These are phyloP conservation scores for Penicillium sp. DNA, from an alignment of 2,329 filamentous ascomycete species.

Conservation along the genomic window DNA sequence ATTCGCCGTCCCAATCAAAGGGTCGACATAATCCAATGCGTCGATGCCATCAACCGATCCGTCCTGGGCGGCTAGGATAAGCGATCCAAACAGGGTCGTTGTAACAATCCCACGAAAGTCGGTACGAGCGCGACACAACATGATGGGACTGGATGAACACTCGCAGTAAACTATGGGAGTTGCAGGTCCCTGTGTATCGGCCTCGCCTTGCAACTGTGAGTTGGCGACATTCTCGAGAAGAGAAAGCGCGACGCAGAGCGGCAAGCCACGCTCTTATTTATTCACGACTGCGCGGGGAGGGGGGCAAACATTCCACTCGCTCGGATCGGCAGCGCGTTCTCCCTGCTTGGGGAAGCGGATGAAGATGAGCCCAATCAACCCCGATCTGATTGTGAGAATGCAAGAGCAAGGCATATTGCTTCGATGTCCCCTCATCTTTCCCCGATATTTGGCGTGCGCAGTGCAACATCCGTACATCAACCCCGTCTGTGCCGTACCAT, in stretches of 20 bases:
- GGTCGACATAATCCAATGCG: constrained; percentile 47
- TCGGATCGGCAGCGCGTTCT: neutral
- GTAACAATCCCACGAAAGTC: constrained; percentile 6
- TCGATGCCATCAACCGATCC: constrained; percentile 22
- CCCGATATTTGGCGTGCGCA: too few relatives aligned
- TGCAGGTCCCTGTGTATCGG: too few relatives aligned
- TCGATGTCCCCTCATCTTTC: too few relatives aligned
- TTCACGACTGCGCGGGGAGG: constrained; percentile 1
- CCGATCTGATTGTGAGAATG: neutral
- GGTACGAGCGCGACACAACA: constrained; percentile 5
- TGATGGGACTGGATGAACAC: too few relatives aligned
- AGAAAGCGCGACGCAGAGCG: neutral
- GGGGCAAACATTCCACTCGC: neutral
- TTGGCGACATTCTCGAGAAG: too few relatives aligned
- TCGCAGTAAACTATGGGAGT: too few relatives aligned
- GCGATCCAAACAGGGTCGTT: constrained; percentile 11
- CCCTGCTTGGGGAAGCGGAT: constrained; percentile 1
- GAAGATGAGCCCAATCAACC: constrained; percentile 2
- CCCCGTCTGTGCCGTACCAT: too few relatives aligned
- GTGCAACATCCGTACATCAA: too few relatives aligned
- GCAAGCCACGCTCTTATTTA: neutral
- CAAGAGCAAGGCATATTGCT: neutral
- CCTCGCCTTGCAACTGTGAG: too few relatives aligned
- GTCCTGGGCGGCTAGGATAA: constrained; percentile 4
- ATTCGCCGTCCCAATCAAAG: constrained; percentile 55